Evolutionary conservation across 1,139 yeast genomes (phyloP).

Genomic region (Insectozyma bohioensis): DNA sequence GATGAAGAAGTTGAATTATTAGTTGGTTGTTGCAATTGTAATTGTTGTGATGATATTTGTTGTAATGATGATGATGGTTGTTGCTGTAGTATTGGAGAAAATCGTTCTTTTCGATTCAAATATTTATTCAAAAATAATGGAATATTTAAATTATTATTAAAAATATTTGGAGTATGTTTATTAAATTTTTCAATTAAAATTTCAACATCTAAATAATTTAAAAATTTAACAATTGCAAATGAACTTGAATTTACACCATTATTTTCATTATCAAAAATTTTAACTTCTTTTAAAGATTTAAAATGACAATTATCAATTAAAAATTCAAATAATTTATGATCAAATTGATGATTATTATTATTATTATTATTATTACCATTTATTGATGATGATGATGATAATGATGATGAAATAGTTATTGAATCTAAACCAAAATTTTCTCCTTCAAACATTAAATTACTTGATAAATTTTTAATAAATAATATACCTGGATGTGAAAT

Average conservation of each 20-base stretch:
- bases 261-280: slow-evolving; percentile 23
- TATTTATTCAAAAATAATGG: slow-evolving; percentile 30
- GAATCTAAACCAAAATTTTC: slow-evolving; percentile 4
- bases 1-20: slow-evolving; percentile 1
- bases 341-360: not conserved
- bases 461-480: slow-evolving; percentile 50
- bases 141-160: slow-evolving; percentile 27
- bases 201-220: slow-evolving; percentile 39
- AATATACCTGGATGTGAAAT: slow-evolving; percentile 66
- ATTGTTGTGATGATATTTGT: slow-evolving; percentile 1
- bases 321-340: slow-evolving; percentile 21
- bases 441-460: slow-evolving; percentile 13
- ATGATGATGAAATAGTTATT: slow-evolving; percentile 8
- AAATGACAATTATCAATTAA: slow-evolving; percentile 26
- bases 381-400: slow-evolving; percentile 1
- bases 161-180: slow-evolving; percentile 25
- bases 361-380: not conserved
- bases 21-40: slow-evolving; percentile 1
- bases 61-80: not conserved
- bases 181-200: slow-evolving; percentile 23
- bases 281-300: slow-evolving; percentile 28
- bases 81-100: slow-evolving; percentile 1
- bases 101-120: slow-evolving; percentile 28
- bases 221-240: slow-evolving; percentile 38
- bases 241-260: slow-evolving; percentile 14